Percentiles rank a stretch among this genome's conserved stretches.
Conservation (phyloP, 495 filamentous ascomycete genomes). For the Patellaria atrata region DNA sequence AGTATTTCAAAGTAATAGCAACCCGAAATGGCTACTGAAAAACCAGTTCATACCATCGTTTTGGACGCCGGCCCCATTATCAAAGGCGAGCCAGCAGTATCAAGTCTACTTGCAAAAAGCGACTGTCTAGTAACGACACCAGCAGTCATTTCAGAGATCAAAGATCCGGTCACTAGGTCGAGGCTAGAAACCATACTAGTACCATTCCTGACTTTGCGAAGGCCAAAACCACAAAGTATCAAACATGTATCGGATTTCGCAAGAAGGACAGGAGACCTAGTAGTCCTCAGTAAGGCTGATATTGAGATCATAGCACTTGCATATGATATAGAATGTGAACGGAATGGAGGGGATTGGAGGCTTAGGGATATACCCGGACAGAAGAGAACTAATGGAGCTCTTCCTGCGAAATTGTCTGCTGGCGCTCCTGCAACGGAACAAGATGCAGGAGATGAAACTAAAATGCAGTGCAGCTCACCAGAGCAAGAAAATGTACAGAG, state of each 20-base stretch:
- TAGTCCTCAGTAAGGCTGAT: conserved; percentile 77
- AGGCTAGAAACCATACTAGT: conserved; percentile 68
- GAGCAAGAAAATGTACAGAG: no score
- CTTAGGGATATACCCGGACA: conserved; percentile 63
- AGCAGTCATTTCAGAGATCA: conserved; percentile 76
- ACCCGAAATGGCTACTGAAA: conserved; percentile 25
- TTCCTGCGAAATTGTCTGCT: no score
- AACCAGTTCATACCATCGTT: conserved; percentile 69
- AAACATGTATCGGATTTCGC: conserved; percentile 74
- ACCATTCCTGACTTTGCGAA: conserved; percentile 69
- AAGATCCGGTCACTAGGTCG: conserved; percentile 64
- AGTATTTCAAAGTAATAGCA: neutral
- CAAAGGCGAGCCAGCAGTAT: conserved; percentile 69
- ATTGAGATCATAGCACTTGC: conserved; percentile 76
- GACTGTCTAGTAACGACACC: conserved; percentile 74
- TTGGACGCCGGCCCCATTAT: conserved; percentile 87
- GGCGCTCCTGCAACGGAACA: conserved; percentile 17
- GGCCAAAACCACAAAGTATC: conserved; percentile 58
- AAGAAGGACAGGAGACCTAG: conserved; percentile 74
- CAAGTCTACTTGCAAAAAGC: conserved; percentile 58
- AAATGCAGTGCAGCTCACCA: no score
- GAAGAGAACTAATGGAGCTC: conserved; percentile 56
- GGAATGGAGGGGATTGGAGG: conserved; percentile 71
- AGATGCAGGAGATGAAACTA: conserved; percentile 6
- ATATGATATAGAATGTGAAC: conserved; percentile 79